Evolutionary conservation across 306 rosid species (phyloP), one percentile per base, ranked within the genome.

Genomic region (Cicer arietinum): DNA sequence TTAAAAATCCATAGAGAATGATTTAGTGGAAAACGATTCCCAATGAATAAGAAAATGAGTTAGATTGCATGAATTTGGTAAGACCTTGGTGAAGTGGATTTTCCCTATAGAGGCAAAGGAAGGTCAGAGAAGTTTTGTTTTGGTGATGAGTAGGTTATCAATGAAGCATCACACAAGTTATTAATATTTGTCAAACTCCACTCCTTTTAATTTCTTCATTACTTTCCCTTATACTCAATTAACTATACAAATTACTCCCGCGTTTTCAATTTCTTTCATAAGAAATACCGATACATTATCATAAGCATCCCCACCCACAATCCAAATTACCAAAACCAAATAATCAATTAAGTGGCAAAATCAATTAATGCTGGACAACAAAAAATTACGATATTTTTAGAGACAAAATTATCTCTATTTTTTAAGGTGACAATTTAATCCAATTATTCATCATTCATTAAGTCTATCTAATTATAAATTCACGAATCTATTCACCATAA

Each of bases 121-220:
- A 6, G 56, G 47, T n/a, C 40, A 57, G 7, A 37, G 25, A 63
- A 39, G 64, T 54, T 87, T 50, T 85, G 51, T 69, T 75, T 76
- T 63, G 84, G 87, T 79, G 82, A 77, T 60, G 60, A 81, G 84
- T 85, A 85, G 91, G 88, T 79, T 74, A 88, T 77, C 88, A 59
- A 60, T 48, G 78, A 67, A 57, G 63, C 64, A 7, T 75, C 44
- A 71, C 64, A 76, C 84, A 79, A 76, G 82, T 79, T 63, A 82
- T 62, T 61, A 16, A 43, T 18, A 62, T 58, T 63, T 67, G 51
- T 67, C 67, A 48, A 58, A 13, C 57, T 45, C 74, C 73, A 44
- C 53, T 44, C 69, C 17, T 3, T 76, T 71, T 51, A 14, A 16
- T 51, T 70, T 64, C 75, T 65, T 77, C 73, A 45, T 62, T 51